Base-by-base conservation (phyloP, 176 grass and related monocot species). In the Stipa capillata region DNA sequence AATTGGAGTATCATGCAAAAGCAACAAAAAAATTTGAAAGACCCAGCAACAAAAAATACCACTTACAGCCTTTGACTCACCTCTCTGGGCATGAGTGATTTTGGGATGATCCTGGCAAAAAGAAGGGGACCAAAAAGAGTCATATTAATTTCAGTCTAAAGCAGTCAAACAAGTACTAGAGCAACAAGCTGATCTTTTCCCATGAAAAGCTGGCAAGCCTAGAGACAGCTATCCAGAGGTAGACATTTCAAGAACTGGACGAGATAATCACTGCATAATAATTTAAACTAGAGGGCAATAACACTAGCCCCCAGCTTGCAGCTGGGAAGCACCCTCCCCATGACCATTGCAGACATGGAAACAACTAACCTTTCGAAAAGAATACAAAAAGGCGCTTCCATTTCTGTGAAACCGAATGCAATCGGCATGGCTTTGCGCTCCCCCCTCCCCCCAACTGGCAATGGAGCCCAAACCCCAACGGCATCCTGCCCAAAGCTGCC, bases 71-170 rank as follows among this genome's bases (percentile, higher is more conserved):
- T 44, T 70, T 68, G 72, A 89, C 90, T 95, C 68, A 99, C 97
- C 92, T 95, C 97, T 67, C 84, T 87, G 59, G 92, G 90, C 92
- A 95, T 91, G 52, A 96, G 76, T 4, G 88, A 89, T 77, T 72
- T 99, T 56, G 92, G 90, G 79, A 91, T 96, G 54, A 99, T 83
- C 72, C 97, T 99, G 90, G n/a, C 36, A 76, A 77, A 73, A 67
- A 21, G 28, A 40, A 54, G 31, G 48, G 14, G 77, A 32, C 39
- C 57, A 74, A 83, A 92, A n/a, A 65, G 67, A 65, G 32, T n/a
- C 20, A 58, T 8, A 56, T 88, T 80, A 94, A 67, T 66, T 78
- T n/a, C 65, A 66, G 47, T 41, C 62, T 13, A 72, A 64, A 90
- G 57, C 63, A 72, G 80, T 90, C 83, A 85, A 89, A 85, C 69